phyloP scores from a whole-genome alignment of 2,329 filamentous ascomycete genomes.

The Aspergillus pseudoterreus region DNA sequence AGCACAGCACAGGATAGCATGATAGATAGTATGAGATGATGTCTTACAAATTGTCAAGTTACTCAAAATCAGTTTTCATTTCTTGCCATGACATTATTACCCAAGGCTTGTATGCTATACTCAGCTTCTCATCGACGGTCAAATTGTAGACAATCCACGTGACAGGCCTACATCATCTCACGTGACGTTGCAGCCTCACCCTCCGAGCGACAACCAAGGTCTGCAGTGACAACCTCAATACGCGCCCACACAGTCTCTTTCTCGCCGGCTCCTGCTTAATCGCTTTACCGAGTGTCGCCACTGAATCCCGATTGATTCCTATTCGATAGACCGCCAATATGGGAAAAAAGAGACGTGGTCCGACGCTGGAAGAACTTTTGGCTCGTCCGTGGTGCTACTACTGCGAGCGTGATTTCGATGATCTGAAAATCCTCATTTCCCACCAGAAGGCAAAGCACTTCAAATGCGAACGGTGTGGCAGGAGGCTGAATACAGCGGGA shows the following conservation, averaged over 20 bases:
- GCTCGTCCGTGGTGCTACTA: slow-evolving; percentile 96
- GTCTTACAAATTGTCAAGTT: too few species aligned
- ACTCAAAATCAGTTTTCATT: too few species aligned
- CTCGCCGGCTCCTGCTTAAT: background rate
- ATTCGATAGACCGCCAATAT: slow-evolving; percentile 43
- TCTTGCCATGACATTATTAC: too few species aligned
- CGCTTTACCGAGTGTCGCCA: background rate
- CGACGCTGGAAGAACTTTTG: slow-evolving; percentile 84
- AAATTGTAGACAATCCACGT: background rate
- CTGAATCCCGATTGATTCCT: background rate
- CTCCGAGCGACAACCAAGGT: background rate
- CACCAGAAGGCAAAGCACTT: slow-evolving; percentile 99
- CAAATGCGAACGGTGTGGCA: slow-evolving; percentile 88
- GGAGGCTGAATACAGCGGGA: slow-evolving; percentile 89
- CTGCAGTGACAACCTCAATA: background rate
- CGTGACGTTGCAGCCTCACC: slow-evolving; percentile 3
- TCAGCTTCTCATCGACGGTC: too few species aligned
- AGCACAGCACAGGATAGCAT: too few species aligned
- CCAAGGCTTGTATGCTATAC: too few species aligned
- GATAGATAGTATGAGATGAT: too few species aligned
- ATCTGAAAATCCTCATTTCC: slow-evolving; percentile 90
- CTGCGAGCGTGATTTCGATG: slow-evolving; percentile 98
- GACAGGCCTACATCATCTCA: background rate
- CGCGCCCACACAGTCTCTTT: background rate
- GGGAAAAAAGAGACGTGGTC: slow-evolving; percentile 87